Evolutionary conservation across 768 basidiomycete species (phyloP).

Genomic region (Boletus edulis): DNA sequence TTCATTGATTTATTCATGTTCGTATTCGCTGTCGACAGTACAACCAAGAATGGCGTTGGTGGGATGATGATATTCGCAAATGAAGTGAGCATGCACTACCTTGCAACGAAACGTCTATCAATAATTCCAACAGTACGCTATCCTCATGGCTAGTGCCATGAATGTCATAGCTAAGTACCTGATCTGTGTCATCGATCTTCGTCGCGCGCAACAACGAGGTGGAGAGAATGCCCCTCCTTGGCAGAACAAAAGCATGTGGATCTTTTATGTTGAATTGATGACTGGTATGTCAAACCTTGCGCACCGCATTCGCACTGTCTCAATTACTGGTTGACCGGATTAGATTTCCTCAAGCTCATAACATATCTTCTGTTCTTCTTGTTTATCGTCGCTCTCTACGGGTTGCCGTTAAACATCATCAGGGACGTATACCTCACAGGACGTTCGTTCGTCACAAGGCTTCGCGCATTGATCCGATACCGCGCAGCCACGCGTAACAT

Average conservation of each 20-base stretch:
- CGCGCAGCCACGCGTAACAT: conserved; percentile 94
- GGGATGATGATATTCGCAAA: conserved; percentile 95
- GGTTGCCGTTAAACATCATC: conserved; percentile 93
- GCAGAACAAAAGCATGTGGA: conserved; percentile 98
- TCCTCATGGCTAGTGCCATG: conserved; percentile 76
- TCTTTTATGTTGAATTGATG: conserved; percentile 89
- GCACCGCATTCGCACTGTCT: not conserved
- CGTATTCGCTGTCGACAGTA: conserved; percentile 75
- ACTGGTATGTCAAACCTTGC: conserved; percentile 59
- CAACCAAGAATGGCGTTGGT: conserved; percentile 74
- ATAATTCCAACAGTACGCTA: conserved; percentile 64
- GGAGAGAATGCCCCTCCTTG: conserved; percentile 87
- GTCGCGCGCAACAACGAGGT: conserved; percentile 72
- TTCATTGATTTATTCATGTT: conserved; percentile 75
- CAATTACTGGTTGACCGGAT: conserved; percentile 4
- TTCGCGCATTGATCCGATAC: conserved; percentile 88
- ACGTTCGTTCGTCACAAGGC: conserved; percentile 84
- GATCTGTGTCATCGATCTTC: conserved; percentile 77
- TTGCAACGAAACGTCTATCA: conserved; percentile 6
- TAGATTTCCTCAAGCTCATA: conserved; percentile 91
- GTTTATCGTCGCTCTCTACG: conserved; percentile 92
- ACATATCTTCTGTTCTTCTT: conserved; percentile 94
- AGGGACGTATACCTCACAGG: conserved; percentile 97
- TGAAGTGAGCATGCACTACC: conserved; percentile 56
- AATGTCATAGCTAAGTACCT: conserved; percentile 81